A percentile compares a stretch with the other conserved stretches of the same genome.
phyloP scores from a whole-genome alignment of 2,329 filamentous ascomycete genomes.

The Calonectria leucothoes region DNA sequence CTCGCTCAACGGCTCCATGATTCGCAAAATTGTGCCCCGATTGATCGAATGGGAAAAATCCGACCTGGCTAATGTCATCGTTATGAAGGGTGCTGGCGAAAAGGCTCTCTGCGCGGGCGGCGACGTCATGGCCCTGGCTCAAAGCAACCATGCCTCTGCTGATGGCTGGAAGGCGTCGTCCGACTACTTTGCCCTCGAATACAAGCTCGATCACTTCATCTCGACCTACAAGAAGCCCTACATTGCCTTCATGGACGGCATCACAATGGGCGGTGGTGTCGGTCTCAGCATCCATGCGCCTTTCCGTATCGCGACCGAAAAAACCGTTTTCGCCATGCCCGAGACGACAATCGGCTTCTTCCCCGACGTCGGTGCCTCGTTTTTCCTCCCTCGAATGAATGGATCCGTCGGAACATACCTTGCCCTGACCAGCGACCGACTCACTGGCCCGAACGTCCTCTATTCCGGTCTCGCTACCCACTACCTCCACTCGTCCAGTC shows the following conservation, averaged over 20 bases:
- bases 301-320: constrained; percentile 95
- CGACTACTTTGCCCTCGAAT: constrained; percentile 94
- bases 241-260: constrained; percentile 95
- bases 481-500: constrained; percentile 90
- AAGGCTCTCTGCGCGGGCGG: constrained; percentile 94
- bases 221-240: constrained; percentile 94
- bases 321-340: constrained; percentile 97
- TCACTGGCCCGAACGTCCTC: constrained; percentile 87
- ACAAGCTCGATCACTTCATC: constrained; percentile 94
- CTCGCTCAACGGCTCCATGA: constrained; percentile 94
- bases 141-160: constrained; percentile 74
- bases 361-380: constrained; percentile 95
- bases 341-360: constrained; percentile 99
- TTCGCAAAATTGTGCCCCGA: constrained; percentile 90
- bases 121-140: constrained; percentile 84
- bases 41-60: constrained; percentile 96
- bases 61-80: constrained; percentile 89
- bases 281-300: constrained; percentile 95
- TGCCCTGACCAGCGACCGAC: constrained; percentile 86
- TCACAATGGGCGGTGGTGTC: constrained; percentile 98
- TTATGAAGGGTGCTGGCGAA: constrained; percentile 90
- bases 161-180: constrained; percentile 80
- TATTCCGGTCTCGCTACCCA: constrained; percentile 95
- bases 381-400: constrained; percentile 92
- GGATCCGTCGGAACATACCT: constrained; percentile 91